These are phyloP conservation scores for Juncus inflexus DNA, from an alignment of 176 grass and related monocot species.

Conservation along the genomic window DNA sequence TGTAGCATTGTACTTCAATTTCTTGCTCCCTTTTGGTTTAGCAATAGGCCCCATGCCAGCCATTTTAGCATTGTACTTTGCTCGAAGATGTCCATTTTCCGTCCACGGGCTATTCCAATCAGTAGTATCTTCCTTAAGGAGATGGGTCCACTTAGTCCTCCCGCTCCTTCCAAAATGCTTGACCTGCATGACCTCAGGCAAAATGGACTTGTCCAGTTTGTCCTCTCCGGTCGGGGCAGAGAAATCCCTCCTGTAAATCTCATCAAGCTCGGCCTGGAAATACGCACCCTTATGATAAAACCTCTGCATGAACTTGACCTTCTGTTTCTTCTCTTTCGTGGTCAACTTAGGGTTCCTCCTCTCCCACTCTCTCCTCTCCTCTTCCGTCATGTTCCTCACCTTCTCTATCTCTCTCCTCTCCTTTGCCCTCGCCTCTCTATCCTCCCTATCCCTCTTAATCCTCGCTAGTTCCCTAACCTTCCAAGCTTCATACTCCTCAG, in stretches of 20 bases:
- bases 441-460: conserved; percentile 96
- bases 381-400: conserved; percentile 94
- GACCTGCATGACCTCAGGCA: conserved; percentile 99
- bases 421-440: conserved; percentile 85
- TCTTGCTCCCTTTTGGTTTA: conserved; percentile 93
- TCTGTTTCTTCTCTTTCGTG: conserved; percentile 39
- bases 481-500: conserved; percentile 93
- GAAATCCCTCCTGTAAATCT: conserved; percentile 78
- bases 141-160: conserved; percentile 98
- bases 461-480: conserved; percentile 86
- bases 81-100: conserved; percentile 71
- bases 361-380: conserved; percentile 87
- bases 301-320: conserved; percentile 97
- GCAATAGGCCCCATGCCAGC: conserved; percentile 75
- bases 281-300: conserved; percentile 95
- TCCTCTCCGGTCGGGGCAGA: conserved; percentile 84
- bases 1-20: conserved; percentile 76
- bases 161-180: conserved; percentile 95
- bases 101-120: conserved; percentile 97
- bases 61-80: conserved; percentile 91
- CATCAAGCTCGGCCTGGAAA: conserved; percentile 73
- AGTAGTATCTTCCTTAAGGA: conserved; percentile 92
- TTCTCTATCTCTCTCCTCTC: conserved; percentile 97
- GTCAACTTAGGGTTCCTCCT: conserved; percentile 51
- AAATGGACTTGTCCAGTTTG: conserved; percentile 94